Evolutionary conservation across 2,329 filamentous ascomycete species (phyloP).

Genomic region (Sordariomycetes sp.): DNA sequence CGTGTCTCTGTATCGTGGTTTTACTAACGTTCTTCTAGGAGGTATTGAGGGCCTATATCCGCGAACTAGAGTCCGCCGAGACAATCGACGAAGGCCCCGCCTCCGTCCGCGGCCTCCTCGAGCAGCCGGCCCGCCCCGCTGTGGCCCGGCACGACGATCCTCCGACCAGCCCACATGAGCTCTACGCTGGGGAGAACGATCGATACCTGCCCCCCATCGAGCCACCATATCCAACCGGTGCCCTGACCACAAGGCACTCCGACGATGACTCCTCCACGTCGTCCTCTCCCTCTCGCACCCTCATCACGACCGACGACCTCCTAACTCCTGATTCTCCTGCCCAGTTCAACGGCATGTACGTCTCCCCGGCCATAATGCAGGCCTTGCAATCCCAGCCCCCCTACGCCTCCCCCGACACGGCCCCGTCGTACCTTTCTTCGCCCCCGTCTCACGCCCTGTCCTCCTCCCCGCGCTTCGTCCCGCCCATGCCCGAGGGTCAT

Average conservation of each 20-base stretch:
- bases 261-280: constrained; percentile 13
- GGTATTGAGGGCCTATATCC: constrained; percentile 45
- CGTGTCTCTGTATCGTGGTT: not conserved
- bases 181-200: constrained; percentile 19
- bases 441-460: not conserved
- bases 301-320: constrained; percentile 42
- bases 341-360: constrained; percentile 25
- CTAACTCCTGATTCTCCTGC: constrained; percentile 31
- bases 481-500: not conserved
- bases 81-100: constrained; percentile 29
- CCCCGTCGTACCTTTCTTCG: not conserved
- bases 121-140: constrained; percentile 17
- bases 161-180: constrained; percentile 17
- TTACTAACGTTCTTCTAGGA: constrained; percentile 24
- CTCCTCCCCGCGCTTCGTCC: constrained; percentile 3
- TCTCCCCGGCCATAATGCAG: constrained; percentile 15
- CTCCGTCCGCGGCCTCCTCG: constrained; percentile 39
- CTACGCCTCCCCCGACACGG: not conserved
- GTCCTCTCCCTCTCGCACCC: constrained; percentile 23
- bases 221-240: not conserved
- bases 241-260: constrained; percentile 1
- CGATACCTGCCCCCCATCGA: constrained; percentile 21
- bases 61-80: constrained; percentile 39
- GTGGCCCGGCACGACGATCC: constrained; percentile 9
- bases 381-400: constrained; percentile 15